phyloP scores from a whole-genome alignment of 176 grass and related monocot genomes.

The Bonia amplexicaulis region DNA sequence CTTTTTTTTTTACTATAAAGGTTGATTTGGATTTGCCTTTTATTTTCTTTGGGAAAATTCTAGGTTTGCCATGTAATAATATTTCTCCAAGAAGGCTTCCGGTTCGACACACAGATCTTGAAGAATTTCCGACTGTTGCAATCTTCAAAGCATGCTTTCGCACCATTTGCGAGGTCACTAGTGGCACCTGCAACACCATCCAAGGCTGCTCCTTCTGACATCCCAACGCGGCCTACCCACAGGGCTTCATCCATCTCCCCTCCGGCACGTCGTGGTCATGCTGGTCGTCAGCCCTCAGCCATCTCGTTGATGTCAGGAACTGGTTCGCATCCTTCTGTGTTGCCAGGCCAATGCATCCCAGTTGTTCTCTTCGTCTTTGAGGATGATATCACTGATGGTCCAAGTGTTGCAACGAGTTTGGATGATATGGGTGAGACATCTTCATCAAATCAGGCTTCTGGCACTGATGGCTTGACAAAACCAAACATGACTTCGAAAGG shows the following conservation, averaged over 20 bases:
- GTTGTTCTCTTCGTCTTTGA: constrained; percentile 87
- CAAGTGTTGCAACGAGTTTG: constrained; percentile 29
- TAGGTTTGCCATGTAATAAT: constrained; percentile 90
- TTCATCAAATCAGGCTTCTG: constrained; percentile 38
- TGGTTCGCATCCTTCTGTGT: constrained; percentile 39
- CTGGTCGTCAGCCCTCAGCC: constrained; percentile 42
- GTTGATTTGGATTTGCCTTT: constrained; percentile 5
- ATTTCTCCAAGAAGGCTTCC: constrained; percentile 83
- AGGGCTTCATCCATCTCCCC: constrained; percentile 53
- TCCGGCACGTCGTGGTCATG: constrained; percentile 40
- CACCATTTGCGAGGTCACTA: constrained; percentile 56
- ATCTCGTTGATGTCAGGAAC: constrained; percentile 73
- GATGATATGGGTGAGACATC: constrained; percentile 53
- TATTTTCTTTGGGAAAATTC: not conserved
- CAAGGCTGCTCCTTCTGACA: constrained; percentile 31
- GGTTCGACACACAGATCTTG: constrained; percentile 59
- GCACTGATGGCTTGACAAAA: constrained; percentile 44
- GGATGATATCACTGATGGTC: constrained; percentile 52
- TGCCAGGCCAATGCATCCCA: constrained; percentile 71
- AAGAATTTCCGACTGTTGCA: constrained; percentile 80
- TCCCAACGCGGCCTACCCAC: constrained; percentile 27
- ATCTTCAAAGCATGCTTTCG: constrained; percentile 77
- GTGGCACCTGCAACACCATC: constrained; percentile 37
- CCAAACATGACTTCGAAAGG: constrained; percentile 35
- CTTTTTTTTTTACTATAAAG: not conserved